Percentiles rank a stretch among this genome's conserved stretches.
Evolutionary conservation across 1,284 basidiomycete genomes (phyloP).

Genomic region (Trametes hirsuta): DNA sequence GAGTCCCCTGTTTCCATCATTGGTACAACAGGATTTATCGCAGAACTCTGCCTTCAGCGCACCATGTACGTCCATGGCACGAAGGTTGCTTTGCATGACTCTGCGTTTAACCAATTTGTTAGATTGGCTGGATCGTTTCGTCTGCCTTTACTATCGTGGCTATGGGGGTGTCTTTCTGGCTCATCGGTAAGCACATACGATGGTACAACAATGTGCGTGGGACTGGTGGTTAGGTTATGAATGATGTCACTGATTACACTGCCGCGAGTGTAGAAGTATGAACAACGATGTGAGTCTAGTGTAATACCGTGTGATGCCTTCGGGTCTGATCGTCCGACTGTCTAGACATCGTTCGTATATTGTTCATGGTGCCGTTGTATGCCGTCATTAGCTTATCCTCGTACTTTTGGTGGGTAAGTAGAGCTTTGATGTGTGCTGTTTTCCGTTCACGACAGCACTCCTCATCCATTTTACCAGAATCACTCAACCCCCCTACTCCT

Average conservation of each 20-base stretch:
- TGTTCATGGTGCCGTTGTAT: slow-evolving; percentile 83
- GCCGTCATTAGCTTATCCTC: slow-evolving; percentile 68
- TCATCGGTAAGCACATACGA: slow-evolving; percentile 70
- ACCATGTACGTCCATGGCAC: slow-evolving; percentile 43
- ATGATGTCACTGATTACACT: slow-evolving; percentile 6
- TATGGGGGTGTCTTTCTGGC: slow-evolving; percentile 64
- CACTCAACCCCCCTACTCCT: slow-evolving; percentile 66
- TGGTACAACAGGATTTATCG: background rate
- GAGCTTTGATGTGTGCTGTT: background rate
- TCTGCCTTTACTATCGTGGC: slow-evolving; percentile 64
- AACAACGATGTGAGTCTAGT: slow-evolving; percentile 60
- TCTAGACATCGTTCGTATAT: slow-evolving; percentile 69
- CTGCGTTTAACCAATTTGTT: background rate
- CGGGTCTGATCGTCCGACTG: background rate
- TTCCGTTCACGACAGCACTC: slow-evolving; percentile 17
- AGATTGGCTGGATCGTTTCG: slow-evolving; percentile 77
- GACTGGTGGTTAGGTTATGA: background rate
- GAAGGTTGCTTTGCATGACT: background rate
- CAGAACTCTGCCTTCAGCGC: slow-evolving; percentile 38
- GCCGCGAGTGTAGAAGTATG: slow-evolving; percentile 51
- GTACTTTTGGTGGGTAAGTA: slow-evolving; percentile 71
- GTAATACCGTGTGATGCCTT: background rate
- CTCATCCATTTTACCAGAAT: slow-evolving; percentile 43
- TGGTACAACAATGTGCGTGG: slow-evolving; percentile 69
- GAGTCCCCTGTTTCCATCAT: background rate